phyloP scores from a whole-genome alignment of 805 yeast genomes.

The Peterozyma toletana region DNA sequence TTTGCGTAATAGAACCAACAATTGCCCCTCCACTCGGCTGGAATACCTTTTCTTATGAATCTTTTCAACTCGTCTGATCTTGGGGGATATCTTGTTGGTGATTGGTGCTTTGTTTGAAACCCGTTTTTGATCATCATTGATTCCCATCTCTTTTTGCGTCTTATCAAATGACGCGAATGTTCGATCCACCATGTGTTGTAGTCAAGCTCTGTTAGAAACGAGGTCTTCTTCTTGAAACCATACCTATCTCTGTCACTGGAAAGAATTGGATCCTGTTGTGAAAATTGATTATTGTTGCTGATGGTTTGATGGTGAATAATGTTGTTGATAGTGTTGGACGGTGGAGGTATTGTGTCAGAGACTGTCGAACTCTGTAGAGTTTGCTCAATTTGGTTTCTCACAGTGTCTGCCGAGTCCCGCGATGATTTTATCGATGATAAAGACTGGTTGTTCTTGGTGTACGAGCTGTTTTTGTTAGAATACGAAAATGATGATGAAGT shows the following conservation, averaged over 20 bases:
- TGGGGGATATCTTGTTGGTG: slow-evolving; percentile 68
- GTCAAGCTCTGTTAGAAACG: slow-evolving; percentile 41
- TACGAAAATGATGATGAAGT: no score
- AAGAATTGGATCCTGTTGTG: slow-evolving; percentile 8
- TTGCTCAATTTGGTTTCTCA: slow-evolving; percentile 1
- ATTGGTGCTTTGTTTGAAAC: slow-evolving; percentile 33
- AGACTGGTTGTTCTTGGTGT: background rate
- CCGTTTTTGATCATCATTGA: slow-evolving; percentile 62
- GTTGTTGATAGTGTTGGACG: background rate
- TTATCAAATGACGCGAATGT: slow-evolving; percentile 54
- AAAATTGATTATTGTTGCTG: slow-evolving; percentile 4
- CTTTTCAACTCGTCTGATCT: slow-evolving; percentile 72
- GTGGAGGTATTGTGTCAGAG: background rate
- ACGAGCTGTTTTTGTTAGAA: background rate
- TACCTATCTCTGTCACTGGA: slow-evolving; percentile 57
- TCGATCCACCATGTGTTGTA: slow-evolving; percentile 73
- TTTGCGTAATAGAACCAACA: slow-evolving; percentile 96
- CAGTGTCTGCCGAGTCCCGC: slow-evolving; percentile 2
- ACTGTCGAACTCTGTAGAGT: background rate
- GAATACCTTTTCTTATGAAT: slow-evolving; percentile 84
- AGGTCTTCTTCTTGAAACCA: slow-evolving; percentile 73
- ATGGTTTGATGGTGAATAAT: slow-evolving; percentile 6
- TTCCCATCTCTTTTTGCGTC: slow-evolving; percentile 76
- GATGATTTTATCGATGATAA: background rate
- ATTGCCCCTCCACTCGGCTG: slow-evolving; percentile 94